A percentile compares a stretch with the other conserved stretches of the same genome.
phyloP scores from a whole-genome alignment of 192 early-diverging fungal genomes.

The Backusella parvicylindrica region DNA sequence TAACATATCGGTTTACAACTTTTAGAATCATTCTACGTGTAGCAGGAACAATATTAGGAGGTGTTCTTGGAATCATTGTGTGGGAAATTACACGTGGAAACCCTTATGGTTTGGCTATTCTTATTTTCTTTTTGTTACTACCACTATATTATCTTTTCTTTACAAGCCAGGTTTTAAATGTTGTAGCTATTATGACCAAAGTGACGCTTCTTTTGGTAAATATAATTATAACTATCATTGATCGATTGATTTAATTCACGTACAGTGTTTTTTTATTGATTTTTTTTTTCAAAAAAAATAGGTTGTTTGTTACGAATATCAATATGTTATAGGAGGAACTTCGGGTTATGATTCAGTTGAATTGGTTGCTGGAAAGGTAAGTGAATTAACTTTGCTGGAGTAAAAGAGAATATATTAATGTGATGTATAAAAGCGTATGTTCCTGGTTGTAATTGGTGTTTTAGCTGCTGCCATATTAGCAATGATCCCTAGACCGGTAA shows the following conservation, averaged over 20 bases:
- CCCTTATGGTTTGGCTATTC: constrained; percentile 26
- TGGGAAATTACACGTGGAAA: constrained; percentile 33
- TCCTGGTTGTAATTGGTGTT: constrained; percentile 30
- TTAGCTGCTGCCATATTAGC: constrained; percentile 28
- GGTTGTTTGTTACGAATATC: constrained; percentile 25
- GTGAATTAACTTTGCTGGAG: background rate
- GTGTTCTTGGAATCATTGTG: constrained; percentile 21
- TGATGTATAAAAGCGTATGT: constrained; percentile 14
- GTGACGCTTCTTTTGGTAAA: constrained; percentile 21
- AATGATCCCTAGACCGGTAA: constrained; percentile 27
- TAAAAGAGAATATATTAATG: background rate
- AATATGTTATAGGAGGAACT: background rate
- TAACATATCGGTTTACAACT: background rate
- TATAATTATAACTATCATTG: background rate
- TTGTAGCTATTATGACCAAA: constrained; percentile 19
- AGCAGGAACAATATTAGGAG: constrained; percentile 17
- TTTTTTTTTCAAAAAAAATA: background rate
- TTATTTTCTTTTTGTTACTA: constrained; percentile 24
- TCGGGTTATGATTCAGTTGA: constrained; percentile 11
- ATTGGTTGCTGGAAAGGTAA: constrained; percentile 29
- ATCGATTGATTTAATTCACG: background rate
- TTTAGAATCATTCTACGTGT: constrained; percentile 21
- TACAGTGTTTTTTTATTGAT: background rate
- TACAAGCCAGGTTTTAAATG: background rate
- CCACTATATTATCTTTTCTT: constrained; percentile 27